Evolutionary conservation across 2,329 filamentous ascomycete species (phyloP).

Genomic region (Ilyonectria sp.): DNA sequence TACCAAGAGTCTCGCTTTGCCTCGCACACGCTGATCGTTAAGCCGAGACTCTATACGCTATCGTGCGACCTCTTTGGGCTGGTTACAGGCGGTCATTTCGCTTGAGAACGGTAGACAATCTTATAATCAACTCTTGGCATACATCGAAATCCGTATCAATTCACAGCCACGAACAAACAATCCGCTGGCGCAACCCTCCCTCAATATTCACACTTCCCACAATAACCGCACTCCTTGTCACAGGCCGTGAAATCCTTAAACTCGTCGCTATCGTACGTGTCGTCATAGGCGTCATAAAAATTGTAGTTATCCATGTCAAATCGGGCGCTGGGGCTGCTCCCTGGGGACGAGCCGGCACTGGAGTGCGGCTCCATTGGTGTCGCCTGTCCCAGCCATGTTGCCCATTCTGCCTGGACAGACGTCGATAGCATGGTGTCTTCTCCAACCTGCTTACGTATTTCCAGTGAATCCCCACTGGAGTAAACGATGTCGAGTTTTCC

Average conservation of each 20-base stretch:
- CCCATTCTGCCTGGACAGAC: conserved; percentile 42
- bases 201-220: conserved; percentile 44
- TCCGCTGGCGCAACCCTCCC: background rate
- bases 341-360: background rate
- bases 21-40: background rate
- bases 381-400: conserved; percentile 39
- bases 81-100: background rate
- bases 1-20: background rate
- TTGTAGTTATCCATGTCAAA: background rate
- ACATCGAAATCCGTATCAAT: background rate
- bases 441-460: conserved; percentile 46
- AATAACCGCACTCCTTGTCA: conserved; percentile 50
- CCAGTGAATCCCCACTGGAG: conserved; percentile 29
- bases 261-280: conserved; percentile 10
- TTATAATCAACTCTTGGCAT: background rate
- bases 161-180: background rate
- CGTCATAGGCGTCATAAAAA: background rate
- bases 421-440: conserved; percentile 40
- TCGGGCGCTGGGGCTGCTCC: background rate
- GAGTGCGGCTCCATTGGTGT: background rate
- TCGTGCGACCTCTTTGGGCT: background rate
- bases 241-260: conserved; percentile 45
- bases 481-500: conserved; percentile 46
- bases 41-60: background rate
- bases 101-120: background rate